These are phyloP conservation scores for Ceriops decandra DNA, from an alignment of 345 rosid genomes.

Conservation along the genomic window DNA sequence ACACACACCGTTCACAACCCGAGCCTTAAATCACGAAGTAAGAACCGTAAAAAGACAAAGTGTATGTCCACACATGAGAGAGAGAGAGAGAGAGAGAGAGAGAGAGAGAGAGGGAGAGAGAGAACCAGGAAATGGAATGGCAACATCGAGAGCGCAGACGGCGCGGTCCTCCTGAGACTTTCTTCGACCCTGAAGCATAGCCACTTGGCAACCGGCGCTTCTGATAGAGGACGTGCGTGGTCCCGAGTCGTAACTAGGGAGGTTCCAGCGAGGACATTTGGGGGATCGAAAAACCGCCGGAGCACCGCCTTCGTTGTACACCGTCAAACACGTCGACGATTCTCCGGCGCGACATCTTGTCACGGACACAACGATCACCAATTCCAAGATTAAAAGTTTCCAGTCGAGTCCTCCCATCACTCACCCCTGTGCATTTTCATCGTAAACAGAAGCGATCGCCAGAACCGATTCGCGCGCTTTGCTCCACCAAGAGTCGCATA, in stretches of 20 bases:
- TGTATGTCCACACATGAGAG: too few species aligned
- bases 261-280: slow-evolving; percentile 87
- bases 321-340: slow-evolving; percentile 74
- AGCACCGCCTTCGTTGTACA: slow-evolving; percentile 86
- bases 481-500: too few species aligned
- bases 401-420: not conserved
- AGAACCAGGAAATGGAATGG: slow-evolving; percentile 73
- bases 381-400: slow-evolving; percentile 11
- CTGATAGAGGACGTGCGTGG: slow-evolving; percentile 22
- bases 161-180: slow-evolving; percentile 75
- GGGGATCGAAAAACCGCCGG: slow-evolving; percentile 83
- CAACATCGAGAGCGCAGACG: slow-evolving; percentile 73
- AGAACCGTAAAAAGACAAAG: not conserved
- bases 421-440: too few species aligned
- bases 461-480: too few species aligned
- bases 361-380: not conserved
- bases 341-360: slow-evolving; percentile 27
- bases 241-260: slow-evolving; percentile 37
- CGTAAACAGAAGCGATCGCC: too few species aligned
- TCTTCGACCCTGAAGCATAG: slow-evolving; percentile 67
- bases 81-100: not conserved
- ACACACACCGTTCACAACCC: not conserved
- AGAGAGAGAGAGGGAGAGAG: not conserved
- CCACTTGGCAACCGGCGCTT: slow-evolving; percentile 52
- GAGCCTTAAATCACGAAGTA: not conserved